These are phyloP conservation scores for Przewalskia tangutica DNA, from an alignment of 257 asterid species.

Conservation along the genomic window DNA sequence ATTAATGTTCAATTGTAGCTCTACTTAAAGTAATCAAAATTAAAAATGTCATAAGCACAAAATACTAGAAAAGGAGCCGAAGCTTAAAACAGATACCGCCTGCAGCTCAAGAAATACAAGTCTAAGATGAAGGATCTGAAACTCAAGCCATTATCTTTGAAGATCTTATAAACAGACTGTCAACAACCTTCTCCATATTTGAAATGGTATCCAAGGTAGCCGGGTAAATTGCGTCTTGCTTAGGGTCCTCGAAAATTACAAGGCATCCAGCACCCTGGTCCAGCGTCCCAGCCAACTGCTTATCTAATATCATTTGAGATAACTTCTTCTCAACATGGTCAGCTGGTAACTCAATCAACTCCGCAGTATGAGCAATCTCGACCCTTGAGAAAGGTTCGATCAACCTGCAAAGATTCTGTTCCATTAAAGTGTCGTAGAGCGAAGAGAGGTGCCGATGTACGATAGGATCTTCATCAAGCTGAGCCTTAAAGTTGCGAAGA, in stretches of 20 bases:
- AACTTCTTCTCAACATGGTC: conserved; percentile 40
- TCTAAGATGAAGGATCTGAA: neutral
- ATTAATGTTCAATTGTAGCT: neutral
- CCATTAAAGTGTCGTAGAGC: conserved; percentile 31
- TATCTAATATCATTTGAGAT: conserved; percentile 39
- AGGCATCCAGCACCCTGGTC: conserved; percentile 48
- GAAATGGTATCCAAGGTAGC: conserved; percentile 31
- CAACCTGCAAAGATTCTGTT: conserved; percentile 43
- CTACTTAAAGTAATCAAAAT: neutral
- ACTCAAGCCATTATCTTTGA: conserved; percentile 26
- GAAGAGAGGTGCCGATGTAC: conserved; percentile 38
- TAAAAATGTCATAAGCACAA: neutral
- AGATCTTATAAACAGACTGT: conserved; percentile 30
- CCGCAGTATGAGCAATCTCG: conserved; percentile 32
- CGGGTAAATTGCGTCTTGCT: conserved; percentile 32
- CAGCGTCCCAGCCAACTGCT: conserved; percentile 39
- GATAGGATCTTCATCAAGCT: conserved; percentile 36
- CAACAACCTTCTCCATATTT: conserved; percentile 41
- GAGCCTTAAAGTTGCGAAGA: conserved; percentile 24
- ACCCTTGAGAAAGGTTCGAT: conserved; percentile 34
- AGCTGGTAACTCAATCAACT: conserved; percentile 31
- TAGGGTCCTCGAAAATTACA: conserved; percentile 34
- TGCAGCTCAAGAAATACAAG: neutral
- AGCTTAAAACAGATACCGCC: neutral
- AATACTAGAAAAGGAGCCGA: neutral